Percentiles rank a stretch among this genome's conserved stretches.
These are phyloP conservation scores for Colletotrichum cordylinicola DNA, from an alignment of 2,329 filamentous ascomycete genomes.

Conservation along the genomic window DNA sequence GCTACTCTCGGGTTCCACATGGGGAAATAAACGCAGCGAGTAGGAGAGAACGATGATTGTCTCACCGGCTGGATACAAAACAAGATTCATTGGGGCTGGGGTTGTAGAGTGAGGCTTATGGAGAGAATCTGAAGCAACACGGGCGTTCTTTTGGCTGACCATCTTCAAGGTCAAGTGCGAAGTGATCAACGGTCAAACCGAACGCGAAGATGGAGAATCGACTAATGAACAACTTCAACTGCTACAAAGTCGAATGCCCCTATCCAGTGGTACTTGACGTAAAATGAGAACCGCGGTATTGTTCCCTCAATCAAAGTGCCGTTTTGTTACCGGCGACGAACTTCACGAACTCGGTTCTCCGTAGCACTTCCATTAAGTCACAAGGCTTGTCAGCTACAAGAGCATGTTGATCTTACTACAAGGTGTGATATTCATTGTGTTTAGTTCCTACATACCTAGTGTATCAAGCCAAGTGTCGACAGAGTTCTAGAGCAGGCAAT, in stretches of 20 bases:
- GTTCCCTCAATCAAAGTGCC: too few relatives aligned
- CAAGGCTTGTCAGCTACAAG: fast-evolving
- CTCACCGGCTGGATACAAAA: neutral
- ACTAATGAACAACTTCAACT: neutral
- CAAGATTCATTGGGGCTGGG: neutral
- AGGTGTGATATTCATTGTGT: neutral
- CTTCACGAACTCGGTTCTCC: neutral
- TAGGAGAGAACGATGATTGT: fast-evolving
- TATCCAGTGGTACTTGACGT: fast-evolving
- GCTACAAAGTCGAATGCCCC: neutral
- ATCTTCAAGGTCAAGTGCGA: neutral
- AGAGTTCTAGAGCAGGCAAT: neutral
- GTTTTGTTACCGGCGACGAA: neutral
- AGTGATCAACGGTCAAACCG: neutral
- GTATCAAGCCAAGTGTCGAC: neutral
- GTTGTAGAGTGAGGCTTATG: neutral
- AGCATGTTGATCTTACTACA: neutral
- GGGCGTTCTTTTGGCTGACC: neutral
- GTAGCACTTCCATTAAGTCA: neutral
- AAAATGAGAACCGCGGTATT: neutral
- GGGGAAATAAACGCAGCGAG: neutral
- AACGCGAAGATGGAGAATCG: neutral
- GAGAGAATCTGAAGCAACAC: neutral
- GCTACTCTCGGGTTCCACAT: fast-evolving
- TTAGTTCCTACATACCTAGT: neutral